A percentile compares a stretch with the other conserved stretches of the same genome.
These are phyloP conservation scores for Crithidia mellificae DNA, from an alignment of 208 protist species.

Conservation along the genomic window DNA sequence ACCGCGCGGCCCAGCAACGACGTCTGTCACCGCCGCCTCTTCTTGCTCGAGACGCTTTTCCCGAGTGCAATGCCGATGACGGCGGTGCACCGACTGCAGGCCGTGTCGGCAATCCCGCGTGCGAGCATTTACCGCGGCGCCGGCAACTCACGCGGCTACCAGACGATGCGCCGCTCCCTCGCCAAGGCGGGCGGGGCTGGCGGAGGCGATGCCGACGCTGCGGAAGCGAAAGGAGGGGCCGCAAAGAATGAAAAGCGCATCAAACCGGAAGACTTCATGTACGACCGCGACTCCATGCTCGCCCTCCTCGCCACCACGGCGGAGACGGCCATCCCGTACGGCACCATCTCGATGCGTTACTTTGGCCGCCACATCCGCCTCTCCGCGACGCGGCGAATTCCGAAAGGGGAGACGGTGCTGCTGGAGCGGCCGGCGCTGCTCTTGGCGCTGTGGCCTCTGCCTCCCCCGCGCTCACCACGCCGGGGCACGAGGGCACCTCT, in stretches of 20 bases:
- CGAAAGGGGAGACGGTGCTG: constrained; percentile 21
- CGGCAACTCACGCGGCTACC: background rate
- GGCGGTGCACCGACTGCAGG: constrained; percentile 12
- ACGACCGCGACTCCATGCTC: constrained; percentile 33
- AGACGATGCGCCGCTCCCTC: background rate
- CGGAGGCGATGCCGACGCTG: background rate
- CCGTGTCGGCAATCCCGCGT: constrained; percentile 5
- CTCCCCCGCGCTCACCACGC: background rate
- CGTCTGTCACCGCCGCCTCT: constrained; percentile 34
- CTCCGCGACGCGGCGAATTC: constrained; percentile 31
- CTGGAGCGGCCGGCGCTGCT: constrained; percentile 28
- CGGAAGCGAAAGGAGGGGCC: background rate
- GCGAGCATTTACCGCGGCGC: background rate
- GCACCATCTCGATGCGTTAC: constrained; percentile 28
- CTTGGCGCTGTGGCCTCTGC: constrained; percentile 28
- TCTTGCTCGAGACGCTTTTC: constrained; percentile 33
- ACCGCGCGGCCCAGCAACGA: constrained; percentile 14
- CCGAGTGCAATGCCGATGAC: constrained; percentile 25
- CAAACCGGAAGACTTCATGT: constrained; percentile 31
- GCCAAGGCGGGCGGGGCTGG: background rate
- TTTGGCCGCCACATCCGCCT: constrained; percentile 39
- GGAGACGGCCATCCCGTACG: constrained; percentile 25
- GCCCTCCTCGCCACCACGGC: constrained; percentile 20
- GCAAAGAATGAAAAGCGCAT: background rate
- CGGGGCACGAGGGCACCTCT: background rate